Percentiles rank a stretch among this genome's conserved stretches.
Conservation (phyloP, 1,284 basidiomycete species). For the Austroboletus novae-zelandiae region DNA sequence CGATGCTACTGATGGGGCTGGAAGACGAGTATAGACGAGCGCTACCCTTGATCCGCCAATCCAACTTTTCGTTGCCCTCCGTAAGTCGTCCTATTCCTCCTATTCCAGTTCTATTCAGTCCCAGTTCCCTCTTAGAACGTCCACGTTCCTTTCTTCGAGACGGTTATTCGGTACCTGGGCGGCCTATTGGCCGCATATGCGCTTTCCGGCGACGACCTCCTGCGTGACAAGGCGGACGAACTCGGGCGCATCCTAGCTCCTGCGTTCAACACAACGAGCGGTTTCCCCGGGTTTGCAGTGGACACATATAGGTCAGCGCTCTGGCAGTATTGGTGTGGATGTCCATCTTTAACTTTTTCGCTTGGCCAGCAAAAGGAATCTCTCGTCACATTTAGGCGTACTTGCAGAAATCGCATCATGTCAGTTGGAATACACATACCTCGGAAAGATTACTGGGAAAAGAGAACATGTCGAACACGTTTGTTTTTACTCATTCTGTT, state of each 20-base stretch:
- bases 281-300: slow-evolving; percentile 48
- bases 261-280: slow-evolving; percentile 48
- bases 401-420: slow-evolving; percentile 56
- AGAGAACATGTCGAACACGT: slow-evolving; percentile 46
- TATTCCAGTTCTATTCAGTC: neutral
- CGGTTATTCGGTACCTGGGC: slow-evolving; percentile 83
- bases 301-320: slow-evolving; percentile 43
- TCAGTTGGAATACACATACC: slow-evolving; percentile 58
- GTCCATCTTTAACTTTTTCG: neutral
- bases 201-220: slow-evolving; percentile 48
- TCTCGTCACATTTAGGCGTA: slow-evolving; percentile 25
- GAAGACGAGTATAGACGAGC: slow-evolving; percentile 75
- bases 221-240: slow-evolving; percentile 52
- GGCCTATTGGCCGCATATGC: slow-evolving; percentile 83
- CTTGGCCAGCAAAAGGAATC: neutral
- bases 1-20: slow-evolving; percentile 84
- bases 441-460: slow-evolving; percentile 55
- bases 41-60: slow-evolving; percentile 60
- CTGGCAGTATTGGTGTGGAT: neutral
- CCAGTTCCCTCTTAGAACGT: slow-evolving; percentile 22
- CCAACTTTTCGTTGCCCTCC: slow-evolving; percentile 55
- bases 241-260: slow-evolving; percentile 51
- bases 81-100: slow-evolving; percentile 17
- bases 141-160: slow-evolving; percentile 74
- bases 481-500: slow-evolving; percentile 13